These are phyloP conservation scores for Aspergillus pseudoglaucus DNA, from an alignment of 2,329 filamentous ascomycete genomes.

Conservation along the genomic window DNA sequence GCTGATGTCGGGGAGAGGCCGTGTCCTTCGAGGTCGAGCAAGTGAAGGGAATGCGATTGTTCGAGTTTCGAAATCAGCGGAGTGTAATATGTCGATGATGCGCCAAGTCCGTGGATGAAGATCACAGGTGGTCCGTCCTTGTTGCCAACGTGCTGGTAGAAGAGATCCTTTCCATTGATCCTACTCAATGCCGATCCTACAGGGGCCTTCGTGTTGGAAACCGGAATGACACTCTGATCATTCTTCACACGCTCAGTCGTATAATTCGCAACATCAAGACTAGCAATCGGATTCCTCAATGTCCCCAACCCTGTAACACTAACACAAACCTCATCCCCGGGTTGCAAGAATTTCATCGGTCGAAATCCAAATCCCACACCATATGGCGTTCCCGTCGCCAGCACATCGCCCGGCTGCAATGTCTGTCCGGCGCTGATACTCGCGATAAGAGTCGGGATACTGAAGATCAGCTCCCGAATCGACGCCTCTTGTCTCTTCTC, in stretches of 20 bases:
- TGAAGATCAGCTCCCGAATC: not conserved
- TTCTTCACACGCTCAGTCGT: too few relatives aligned
- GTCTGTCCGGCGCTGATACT: not conserved
- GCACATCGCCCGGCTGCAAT: not conserved
- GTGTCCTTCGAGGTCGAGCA: constrained; percentile 53
- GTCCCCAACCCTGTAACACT: not conserved
- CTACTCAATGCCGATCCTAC: constrained; percentile 24
- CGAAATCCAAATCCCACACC: not conserved
- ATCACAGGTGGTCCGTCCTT: constrained; percentile 25
- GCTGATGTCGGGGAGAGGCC: constrained; percentile 44
- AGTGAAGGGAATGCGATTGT: constrained; percentile 27
- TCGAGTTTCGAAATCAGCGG: constrained; percentile 36
- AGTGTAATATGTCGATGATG: constrained; percentile 39
- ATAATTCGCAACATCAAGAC: too few relatives aligned
- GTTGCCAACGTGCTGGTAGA: constrained; percentile 9
- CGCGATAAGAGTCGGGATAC: not conserved
- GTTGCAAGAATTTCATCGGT: not conserved
- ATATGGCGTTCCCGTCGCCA: not conserved
- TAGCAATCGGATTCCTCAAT: not conserved
- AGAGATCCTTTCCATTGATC: constrained; percentile 33
- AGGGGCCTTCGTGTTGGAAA: too few relatives aligned
- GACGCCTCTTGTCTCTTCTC: not conserved
- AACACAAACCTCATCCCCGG: not conserved
- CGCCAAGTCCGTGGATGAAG: constrained; percentile 53
- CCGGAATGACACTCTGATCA: too few relatives aligned